phyloP scores from a whole-genome alignment of 805 yeast genomes.

The Ogataea paradorogensis region DNA sequence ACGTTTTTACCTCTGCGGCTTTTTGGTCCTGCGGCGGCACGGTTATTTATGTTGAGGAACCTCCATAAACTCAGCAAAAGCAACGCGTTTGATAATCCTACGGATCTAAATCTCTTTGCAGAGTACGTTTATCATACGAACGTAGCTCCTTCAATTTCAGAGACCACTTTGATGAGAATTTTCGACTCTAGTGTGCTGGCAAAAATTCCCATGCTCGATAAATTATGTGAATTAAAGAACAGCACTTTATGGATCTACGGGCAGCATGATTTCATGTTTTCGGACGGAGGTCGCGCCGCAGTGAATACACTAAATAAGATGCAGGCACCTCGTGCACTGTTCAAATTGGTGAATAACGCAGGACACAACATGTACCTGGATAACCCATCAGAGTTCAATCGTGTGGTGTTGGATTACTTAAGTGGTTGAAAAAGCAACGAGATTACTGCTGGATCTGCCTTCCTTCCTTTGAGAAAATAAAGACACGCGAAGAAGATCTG shows the following conservation, averaged over 20 bases:
- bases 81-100: conserved; percentile 19
- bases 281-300: conserved; percentile 52
- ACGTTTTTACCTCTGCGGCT: conserved; percentile 48
- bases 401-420: conserved; percentile 38
- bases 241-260: conserved; percentile 57
- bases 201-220: conserved; percentile 63
- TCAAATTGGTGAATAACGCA: conserved; percentile 46
- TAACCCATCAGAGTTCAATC: conserved; percentile 54
- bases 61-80: conserved; percentile 30
- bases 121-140: conserved; percentile 34
- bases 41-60: conserved; percentile 26
- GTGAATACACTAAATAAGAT: conserved; percentile 25
- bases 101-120: conserved; percentile 31
- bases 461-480: not conserved
- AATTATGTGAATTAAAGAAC: conserved; percentile 37
- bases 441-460: not conserved
- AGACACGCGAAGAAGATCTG: not conserved
- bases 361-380: conserved; percentile 81
- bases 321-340: conserved; percentile 27
- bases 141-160: conserved; percentile 33
- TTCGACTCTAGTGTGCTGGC: conserved; percentile 60
- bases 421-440: conserved; percentile 13
- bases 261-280: conserved; percentile 72
- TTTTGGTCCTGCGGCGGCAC: conserved; percentile 38
- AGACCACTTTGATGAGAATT: conserved; percentile 42